Evolutionary conservation across 2,329 filamentous ascomycete species (phyloP).

Genomic region (Tetracladium maxilliforme): DNA sequence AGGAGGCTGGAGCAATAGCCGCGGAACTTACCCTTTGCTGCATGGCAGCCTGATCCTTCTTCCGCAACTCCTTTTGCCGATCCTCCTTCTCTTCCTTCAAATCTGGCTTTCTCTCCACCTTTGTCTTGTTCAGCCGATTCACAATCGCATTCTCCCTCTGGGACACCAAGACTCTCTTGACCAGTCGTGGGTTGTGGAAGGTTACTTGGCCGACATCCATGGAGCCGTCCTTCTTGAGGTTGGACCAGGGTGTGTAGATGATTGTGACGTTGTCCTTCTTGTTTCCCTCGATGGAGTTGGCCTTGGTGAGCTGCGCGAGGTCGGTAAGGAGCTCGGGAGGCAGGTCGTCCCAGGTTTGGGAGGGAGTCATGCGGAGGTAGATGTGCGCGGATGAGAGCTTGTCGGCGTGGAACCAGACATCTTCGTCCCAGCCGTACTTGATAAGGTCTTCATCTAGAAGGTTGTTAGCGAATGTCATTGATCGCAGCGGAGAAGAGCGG

Average conservation of each 20-base stretch:
- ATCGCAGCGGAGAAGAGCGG: no score
- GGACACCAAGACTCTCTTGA: constrained; percentile 68
- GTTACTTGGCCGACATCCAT: constrained; percentile 94
- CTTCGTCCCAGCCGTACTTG: constrained; percentile 84
- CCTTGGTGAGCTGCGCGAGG: constrained; percentile 94
- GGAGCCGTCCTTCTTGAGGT: constrained; percentile 85
- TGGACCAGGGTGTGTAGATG: constrained; percentile 97
- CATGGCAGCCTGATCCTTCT: constrained; percentile 49
- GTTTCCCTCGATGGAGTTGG: constrained; percentile 98
- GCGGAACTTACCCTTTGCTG: constrained; percentile 40
- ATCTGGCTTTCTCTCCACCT: constrained; percentile 76
- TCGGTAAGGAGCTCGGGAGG: constrained; percentile 63
- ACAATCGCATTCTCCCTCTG: constrained; percentile 79
- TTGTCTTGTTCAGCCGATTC: constrained; percentile 97
- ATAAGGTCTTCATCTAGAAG: constrained; percentile 84
- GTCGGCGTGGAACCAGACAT: constrained; percentile 98
- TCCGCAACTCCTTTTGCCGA: constrained; percentile 54
- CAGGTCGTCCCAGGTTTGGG: constrained; percentile 73
- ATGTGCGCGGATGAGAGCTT: constrained; percentile 95
- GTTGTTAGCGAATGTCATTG: constrained; percentile 3
- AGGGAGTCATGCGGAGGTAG: constrained; percentile 72
- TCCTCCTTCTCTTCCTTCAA: constrained; percentile 72
- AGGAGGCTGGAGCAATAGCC: constrained; percentile 1
- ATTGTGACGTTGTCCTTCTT: constrained; percentile 96
- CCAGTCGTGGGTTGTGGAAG: constrained; percentile 79